A percentile compares a stretch with the other conserved stretches of the same genome.
Conservation (phyloP, 768 basidiomycete species). For the Tricholoma sp. region DNA sequence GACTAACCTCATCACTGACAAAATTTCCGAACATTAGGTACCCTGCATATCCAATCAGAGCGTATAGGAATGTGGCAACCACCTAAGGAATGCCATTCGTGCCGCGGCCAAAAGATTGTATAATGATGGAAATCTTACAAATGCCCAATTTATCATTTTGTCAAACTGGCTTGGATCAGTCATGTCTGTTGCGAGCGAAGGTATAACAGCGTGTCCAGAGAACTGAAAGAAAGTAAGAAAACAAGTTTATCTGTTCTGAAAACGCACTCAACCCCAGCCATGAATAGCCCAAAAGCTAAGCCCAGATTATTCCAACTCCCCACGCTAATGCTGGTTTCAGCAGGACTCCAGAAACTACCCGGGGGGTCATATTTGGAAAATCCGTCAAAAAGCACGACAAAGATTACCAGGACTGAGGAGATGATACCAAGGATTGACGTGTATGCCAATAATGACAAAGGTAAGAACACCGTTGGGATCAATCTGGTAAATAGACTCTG, state of each 20-base stretch:
- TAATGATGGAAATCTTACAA: slow-evolving; percentile 44
- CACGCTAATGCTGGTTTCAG: slow-evolving; percentile 58
- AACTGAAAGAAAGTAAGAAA: slow-evolving; percentile 42
- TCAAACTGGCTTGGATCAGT: slow-evolving; percentile 73
- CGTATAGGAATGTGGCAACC: slow-evolving; percentile 57
- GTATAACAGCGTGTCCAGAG: slow-evolving; percentile 89
- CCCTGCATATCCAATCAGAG: slow-evolving; percentile 72
- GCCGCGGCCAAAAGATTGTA: background rate
- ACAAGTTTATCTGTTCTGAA: background rate
- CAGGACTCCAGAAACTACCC: slow-evolving; percentile 77
- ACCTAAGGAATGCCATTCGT: slow-evolving; percentile 32
- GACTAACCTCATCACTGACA: slow-evolving; percentile 74
- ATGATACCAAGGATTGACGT: slow-evolving; percentile 83
- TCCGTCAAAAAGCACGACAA: slow-evolving; percentile 81
- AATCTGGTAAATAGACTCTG: slow-evolving; percentile 40
- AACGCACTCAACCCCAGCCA: slow-evolving; percentile 68
- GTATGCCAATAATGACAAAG: slow-evolving; percentile 81
- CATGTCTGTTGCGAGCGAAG: slow-evolving; percentile 90
- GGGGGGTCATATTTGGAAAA: slow-evolving; percentile 65
- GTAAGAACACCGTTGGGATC: slow-evolving; percentile 81
- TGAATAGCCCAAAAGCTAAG: slow-evolving; percentile 82
- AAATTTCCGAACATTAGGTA: slow-evolving; percentile 87
- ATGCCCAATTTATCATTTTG: slow-evolving; percentile 80
- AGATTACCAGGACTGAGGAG: slow-evolving; percentile 70
- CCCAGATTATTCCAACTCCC: slow-evolving; percentile 56